phyloP scores from a whole-genome alignment of 495 filamentous ascomycete genomes.

The Podospora bellae-mahoneyi region DNA sequence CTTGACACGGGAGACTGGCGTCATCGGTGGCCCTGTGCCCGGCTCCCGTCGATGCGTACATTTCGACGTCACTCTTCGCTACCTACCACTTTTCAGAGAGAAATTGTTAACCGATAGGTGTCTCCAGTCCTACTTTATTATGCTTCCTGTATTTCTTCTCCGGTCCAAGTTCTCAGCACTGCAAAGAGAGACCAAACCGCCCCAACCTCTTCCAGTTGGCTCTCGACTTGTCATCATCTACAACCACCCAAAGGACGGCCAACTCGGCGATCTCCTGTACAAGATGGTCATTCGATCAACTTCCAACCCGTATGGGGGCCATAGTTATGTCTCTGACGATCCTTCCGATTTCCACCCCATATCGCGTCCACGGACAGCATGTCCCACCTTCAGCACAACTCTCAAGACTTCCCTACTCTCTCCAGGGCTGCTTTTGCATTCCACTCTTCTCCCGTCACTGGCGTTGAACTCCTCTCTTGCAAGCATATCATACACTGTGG shows the following conservation, averaged over 20 bases:
- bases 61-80: not conserved
- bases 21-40: not conserved
- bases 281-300: not conserved
- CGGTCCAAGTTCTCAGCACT: not conserved
- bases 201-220: not conserved
- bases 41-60: not conserved
- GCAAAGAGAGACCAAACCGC: not conserved
- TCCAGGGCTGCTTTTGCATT: constrained; percentile 46
- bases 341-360: not conserved
- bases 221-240: not conserved
- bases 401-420: constrained; percentile 39
- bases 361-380: not conserved
- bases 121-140: not conserved
- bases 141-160: not conserved
- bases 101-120: not conserved
- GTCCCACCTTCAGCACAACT: not conserved
- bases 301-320: constrained; percentile 21
- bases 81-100: not conserved
- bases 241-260: no score
- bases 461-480: constrained; percentile 45
- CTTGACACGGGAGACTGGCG: not conserved
- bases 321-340: not conserved
- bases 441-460: constrained; percentile 51
- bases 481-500: constrained; percentile 45
- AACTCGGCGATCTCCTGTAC: not conserved